Percentiles rank a stretch among this genome's conserved stretches.
These are phyloP conservation scores for Cytospora schulzeri DNA, from an alignment of 2,329 filamentous ascomycete genomes.

Conservation along the genomic window DNA sequence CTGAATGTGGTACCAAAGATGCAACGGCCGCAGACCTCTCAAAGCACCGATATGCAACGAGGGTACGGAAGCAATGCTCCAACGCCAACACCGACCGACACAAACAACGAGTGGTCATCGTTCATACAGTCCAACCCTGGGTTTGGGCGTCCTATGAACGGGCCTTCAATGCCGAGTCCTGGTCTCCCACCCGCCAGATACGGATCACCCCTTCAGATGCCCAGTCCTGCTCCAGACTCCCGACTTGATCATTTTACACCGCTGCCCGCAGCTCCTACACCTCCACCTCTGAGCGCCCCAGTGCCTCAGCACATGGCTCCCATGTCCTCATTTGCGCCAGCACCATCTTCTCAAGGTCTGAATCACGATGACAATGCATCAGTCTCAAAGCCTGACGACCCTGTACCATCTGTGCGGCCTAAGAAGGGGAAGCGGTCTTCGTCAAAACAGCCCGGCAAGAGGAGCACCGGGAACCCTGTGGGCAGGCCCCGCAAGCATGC, in stretches of 20 bases:
- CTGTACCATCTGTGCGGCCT: conserved; percentile 27
- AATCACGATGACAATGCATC: conserved; percentile 30
- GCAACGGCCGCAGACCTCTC: conserved; percentile 35
- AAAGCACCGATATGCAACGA: conserved; percentile 25
- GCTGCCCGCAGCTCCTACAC: conserved; percentile 26
- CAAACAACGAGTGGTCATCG: conserved; percentile 71
- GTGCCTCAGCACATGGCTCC: conserved; percentile 25
- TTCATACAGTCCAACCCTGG: conserved; percentile 73
- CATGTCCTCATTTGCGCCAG: conserved; percentile 24
- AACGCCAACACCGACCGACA: conserved; percentile 58
- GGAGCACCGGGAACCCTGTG: conserved; percentile 56
- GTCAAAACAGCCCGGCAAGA: conserved; percentile 57
- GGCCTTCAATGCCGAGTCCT: conserved; percentile 40
- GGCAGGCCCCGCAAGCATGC: conserved; percentile 59
- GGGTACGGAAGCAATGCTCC: conserved; percentile 28
- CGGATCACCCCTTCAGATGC: conserved; percentile 22
- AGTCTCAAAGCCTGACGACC: conserved; percentile 32
- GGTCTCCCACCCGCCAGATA: conserved; percentile 34
- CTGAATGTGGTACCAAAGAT: conserved; percentile 74
- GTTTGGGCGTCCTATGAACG: conserved; percentile 44
- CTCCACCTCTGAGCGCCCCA: conserved; percentile 13
- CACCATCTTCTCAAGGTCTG: conserved; percentile 29
- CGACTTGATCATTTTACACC: conserved; percentile 19
- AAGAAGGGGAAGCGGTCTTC: conserved; percentile 57
- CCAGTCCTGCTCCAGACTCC: conserved; percentile 24